A percentile compares a stretch with the other conserved stretches of the same genome.
Conservation (phyloP, 2,329 filamentous ascomycete genomes). For the Scopulariopsis brevicaulis region DNA sequence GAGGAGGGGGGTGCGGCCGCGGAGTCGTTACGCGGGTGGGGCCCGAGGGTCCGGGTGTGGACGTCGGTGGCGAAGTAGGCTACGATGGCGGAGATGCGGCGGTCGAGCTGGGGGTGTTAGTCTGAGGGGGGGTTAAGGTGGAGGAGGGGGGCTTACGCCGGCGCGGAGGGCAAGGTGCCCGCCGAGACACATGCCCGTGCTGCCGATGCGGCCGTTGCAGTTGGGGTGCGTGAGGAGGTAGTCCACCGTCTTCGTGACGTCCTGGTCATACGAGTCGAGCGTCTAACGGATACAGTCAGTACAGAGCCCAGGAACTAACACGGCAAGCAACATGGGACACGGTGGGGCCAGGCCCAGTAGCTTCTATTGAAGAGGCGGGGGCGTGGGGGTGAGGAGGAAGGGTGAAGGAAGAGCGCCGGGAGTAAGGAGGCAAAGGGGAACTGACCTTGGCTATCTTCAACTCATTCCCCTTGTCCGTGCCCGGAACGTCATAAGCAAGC, state of each 20-base stretch:
- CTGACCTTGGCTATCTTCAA: slow-evolving; percentile 72
- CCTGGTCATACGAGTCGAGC: slow-evolving; percentile 76
- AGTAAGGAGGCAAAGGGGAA: background rate
- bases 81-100: slow-evolving; percentile 63
- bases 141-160: slow-evolving; percentile 24
- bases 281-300: slow-evolving; percentile 37
- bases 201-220: slow-evolving; percentile 70
- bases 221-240: slow-evolving; percentile 59
- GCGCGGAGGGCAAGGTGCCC: slow-evolving; percentile 66
- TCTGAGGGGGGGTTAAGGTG: background rate
- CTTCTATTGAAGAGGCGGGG: too few species aligned
- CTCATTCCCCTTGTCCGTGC: slow-evolving; percentile 78
- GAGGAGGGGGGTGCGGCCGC: slow-evolving; percentile 18
- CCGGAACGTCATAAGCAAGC: slow-evolving; percentile 74
- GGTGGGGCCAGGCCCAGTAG: too few species aligned
- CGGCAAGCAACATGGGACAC: background rate
- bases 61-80: slow-evolving; percentile 93
- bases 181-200: slow-evolving; percentile 86
- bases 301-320: background rate
- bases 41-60: slow-evolving; percentile 66
- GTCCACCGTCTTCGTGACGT: slow-evolving; percentile 57
- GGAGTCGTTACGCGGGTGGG: slow-evolving; percentile 33
- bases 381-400: too few species aligned
- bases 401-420: too few species aligned
- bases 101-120: slow-evolving; percentile 44